Conservation (phyloP, 2,329 filamentous ascomycete species). For the Nothophoma quercina region DNA sequence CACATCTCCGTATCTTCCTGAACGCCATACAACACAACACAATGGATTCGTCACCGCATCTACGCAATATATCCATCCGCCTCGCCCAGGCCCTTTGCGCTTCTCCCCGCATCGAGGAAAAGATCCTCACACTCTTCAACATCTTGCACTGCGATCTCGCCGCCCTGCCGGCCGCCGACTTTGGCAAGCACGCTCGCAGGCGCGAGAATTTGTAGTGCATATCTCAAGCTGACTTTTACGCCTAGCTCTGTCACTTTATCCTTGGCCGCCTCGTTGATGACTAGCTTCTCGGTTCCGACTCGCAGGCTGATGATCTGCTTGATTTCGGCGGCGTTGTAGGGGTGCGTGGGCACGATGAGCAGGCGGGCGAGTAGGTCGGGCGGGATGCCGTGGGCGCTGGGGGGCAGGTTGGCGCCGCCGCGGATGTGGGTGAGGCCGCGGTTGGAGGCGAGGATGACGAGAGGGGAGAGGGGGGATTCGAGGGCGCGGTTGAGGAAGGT, state of each 20-base stretch:
- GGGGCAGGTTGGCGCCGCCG: conserved; percentile 70
- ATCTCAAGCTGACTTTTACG: conserved; percentile 86
- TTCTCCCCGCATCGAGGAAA: conserved; percentile 59
- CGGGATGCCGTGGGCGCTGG: conserved; percentile 89
- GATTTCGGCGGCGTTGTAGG: conserved; percentile 88
- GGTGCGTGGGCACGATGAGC: conserved; percentile 93
- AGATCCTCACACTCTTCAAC: conserved; percentile 59
- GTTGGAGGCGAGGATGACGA: conserved; percentile 97
- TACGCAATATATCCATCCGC: conserved; percentile 47
- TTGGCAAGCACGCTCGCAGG: conserved; percentile 90
- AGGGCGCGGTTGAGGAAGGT: conserved; percentile 98
- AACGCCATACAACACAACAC: conserved; percentile 16
- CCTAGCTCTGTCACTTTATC: conserved; percentile 88
- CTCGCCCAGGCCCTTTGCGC: conserved; percentile 48
- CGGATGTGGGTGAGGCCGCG: conserved; percentile 92
- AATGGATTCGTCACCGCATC: conserved; percentile 15
- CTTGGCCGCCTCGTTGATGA: conserved; percentile 81
- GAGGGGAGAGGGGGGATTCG: conserved; percentile 91
- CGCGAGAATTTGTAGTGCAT: conserved; percentile 89
- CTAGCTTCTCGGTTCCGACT: conserved; percentile 80
- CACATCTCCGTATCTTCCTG: background rate
- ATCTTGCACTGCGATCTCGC: conserved; percentile 62
- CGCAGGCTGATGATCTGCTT: conserved; percentile 89
- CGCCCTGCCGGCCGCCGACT: conserved; percentile 61
- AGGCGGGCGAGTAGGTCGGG: conserved; percentile 92